These are phyloP conservation scores for Starmerella kuoi DNA, from an alignment of 805 yeast species.

Conservation along the genomic window DNA sequence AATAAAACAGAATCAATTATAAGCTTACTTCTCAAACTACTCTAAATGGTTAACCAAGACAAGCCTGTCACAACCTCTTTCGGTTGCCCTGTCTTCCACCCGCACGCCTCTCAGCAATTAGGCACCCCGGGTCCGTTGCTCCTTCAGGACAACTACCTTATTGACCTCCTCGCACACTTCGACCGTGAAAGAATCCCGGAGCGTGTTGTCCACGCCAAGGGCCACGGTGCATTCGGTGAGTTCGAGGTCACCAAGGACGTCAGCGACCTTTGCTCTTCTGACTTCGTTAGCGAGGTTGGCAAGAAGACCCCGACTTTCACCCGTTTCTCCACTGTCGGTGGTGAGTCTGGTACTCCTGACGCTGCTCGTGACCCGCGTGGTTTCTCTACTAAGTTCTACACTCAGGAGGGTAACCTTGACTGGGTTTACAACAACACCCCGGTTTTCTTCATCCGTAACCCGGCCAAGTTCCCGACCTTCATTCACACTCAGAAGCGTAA, in stretches of 20 bases:
- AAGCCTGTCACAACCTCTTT: conserved; percentile 36
- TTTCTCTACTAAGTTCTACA: conserved; percentile 50
- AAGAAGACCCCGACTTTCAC: conserved; percentile 58
- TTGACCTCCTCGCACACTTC: conserved; percentile 47
- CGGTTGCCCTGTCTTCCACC: conserved; percentile 46
- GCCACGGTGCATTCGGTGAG: conserved; percentile 50
- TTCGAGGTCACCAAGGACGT: conserved; percentile 49
- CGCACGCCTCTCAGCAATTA: conserved; percentile 42
- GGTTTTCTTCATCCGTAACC: conserved; percentile 51
- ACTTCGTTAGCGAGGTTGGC: conserved; percentile 59
- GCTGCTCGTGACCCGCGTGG: conserved; percentile 62
- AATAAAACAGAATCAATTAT: too few relatives aligned
- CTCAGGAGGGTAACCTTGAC: conserved; percentile 57
- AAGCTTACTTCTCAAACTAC: too few relatives aligned
- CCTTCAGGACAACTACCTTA: conserved; percentile 45
- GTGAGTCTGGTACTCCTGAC: conserved; percentile 56
- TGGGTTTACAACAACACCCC: conserved; percentile 70
- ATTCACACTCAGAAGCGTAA: conserved; percentile 61
- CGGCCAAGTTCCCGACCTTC: conserved; percentile 50
- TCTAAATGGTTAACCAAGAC: too few relatives aligned
- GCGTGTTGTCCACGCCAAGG: conserved; percentile 57
- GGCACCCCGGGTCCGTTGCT: conserved; percentile 48
- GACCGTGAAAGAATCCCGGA: conserved; percentile 57
- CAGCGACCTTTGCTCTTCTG: conserved; percentile 36
- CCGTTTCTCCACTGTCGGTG: conserved; percentile 58